phyloP scores from a whole-genome alignment of 2,329 filamentous ascomycete genomes.

The Lizonia empirigonia region DNA sequence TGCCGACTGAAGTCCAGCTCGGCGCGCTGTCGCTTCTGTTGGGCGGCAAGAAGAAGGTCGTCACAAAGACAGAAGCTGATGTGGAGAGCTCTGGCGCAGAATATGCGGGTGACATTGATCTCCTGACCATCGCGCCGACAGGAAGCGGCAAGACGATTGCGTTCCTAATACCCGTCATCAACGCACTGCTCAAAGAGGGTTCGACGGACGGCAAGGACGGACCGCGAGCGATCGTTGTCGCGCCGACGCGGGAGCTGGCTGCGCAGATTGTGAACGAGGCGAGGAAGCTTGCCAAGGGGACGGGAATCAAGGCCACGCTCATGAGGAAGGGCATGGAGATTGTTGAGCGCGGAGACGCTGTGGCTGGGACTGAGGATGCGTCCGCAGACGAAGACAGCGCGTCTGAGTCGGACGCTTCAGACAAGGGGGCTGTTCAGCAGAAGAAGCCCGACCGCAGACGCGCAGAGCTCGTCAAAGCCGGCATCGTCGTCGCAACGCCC shows the following conservation, averaged over 20 bases:
- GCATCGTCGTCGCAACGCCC: slow-evolving; percentile 82
- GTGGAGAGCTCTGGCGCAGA: slow-evolving; percentile 22
- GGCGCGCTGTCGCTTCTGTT: slow-evolving; percentile 81
- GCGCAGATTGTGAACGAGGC: slow-evolving; percentile 69
- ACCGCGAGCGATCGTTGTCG: slow-evolving; percentile 53
- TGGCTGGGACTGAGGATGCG: slow-evolving; percentile 44
- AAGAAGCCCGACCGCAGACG: slow-evolving; percentile 46
- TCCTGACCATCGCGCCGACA: slow-evolving; percentile 89
- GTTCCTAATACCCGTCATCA: slow-evolving; percentile 86
- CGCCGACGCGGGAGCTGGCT: slow-evolving; percentile 58
- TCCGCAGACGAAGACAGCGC: slow-evolving; percentile 48
- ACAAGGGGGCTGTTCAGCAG: slow-evolving; percentile 39
- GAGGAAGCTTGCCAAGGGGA: slow-evolving; percentile 77
- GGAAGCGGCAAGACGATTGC: slow-evolving; percentile 96
- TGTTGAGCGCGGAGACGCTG: slow-evolving; percentile 40
- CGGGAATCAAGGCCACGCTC: slow-evolving; percentile 76
- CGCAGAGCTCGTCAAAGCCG: slow-evolving; percentile 68
- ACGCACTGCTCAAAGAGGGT: slow-evolving; percentile 62
- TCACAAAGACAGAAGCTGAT: slow-evolving; percentile 48
- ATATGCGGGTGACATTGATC: slow-evolving; percentile 63
- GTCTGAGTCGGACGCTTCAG: slow-evolving; percentile 46
- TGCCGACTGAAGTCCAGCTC: slow-evolving; percentile 94
- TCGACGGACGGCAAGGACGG: slow-evolving; percentile 31
- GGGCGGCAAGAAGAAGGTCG: slow-evolving; percentile 44
- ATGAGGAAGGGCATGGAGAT: slow-evolving; percentile 87